Evolutionary conservation across 208 protist species (phyloP).

Genomic region (Trypanosoma vivax): DNA sequence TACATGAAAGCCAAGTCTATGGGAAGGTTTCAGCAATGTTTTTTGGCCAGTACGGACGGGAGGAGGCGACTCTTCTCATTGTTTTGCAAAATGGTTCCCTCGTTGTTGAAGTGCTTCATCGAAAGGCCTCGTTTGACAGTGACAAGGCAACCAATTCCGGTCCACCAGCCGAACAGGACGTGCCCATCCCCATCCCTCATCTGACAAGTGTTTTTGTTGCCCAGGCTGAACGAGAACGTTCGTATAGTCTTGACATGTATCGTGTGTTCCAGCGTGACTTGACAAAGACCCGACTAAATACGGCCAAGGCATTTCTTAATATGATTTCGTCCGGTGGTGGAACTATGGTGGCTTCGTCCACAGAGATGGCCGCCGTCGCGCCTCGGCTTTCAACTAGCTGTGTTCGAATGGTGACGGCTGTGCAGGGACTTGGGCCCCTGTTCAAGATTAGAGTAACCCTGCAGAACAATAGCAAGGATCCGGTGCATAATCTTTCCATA

Average conservation of each 20-base stretch:
- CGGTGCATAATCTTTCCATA: constrained; percentile 54
- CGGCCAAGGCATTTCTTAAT: constrained; percentile 84
- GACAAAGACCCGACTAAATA: constrained; percentile 76
- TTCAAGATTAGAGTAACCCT: constrained; percentile 84
- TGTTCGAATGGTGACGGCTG: constrained; percentile 26
- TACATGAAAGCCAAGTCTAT: constrained; percentile 73
- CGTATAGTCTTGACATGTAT: constrained; percentile 86
- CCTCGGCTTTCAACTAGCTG: neutral
- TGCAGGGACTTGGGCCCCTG: constrained; percentile 89
- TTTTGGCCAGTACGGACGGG: constrained; percentile 90
- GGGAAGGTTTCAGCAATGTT: constrained; percentile 80
- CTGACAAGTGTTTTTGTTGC: constrained; percentile 92
- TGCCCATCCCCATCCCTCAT: constrained; percentile 86
- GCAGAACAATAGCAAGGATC: constrained; percentile 60
- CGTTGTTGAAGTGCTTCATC: constrained; percentile 89
- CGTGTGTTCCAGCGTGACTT: constrained; percentile 90
- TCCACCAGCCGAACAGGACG: constrained; percentile 88
- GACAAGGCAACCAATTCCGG: constrained; percentile 25
- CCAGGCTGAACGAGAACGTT: constrained; percentile 88
- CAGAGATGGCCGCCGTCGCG: constrained; percentile 8
- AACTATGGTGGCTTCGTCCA: neutral
- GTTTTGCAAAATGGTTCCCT: constrained; percentile 86
- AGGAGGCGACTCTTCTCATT: constrained; percentile 84
- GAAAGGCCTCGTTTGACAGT: constrained; percentile 55
- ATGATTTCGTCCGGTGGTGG: constrained; percentile 49